These are phyloP conservation scores for Saccharomycopsis sp. DNA, from an alignment of 805 yeast genomes.

Conservation along the genomic window DNA sequence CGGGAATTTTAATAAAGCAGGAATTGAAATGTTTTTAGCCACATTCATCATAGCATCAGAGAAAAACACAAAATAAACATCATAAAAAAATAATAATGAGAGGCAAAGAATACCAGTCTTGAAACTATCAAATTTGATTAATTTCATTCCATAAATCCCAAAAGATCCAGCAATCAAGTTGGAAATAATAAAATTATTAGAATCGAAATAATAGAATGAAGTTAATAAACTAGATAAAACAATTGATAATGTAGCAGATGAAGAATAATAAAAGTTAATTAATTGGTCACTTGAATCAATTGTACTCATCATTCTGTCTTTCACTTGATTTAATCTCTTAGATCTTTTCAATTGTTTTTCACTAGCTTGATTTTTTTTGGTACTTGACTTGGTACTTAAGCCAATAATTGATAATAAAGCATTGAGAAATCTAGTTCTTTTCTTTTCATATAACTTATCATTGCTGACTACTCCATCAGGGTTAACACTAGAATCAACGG, in stretches of 20 bases:
- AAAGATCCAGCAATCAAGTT: slow-evolving; percentile 34
- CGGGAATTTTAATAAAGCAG: slow-evolving; percentile 38
- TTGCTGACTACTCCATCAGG: slow-evolving; percentile 31
- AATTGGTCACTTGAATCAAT: slow-evolving; percentile 25
- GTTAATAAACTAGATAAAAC: slow-evolving; percentile 17
- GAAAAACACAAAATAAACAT: slow-evolving; percentile 56
- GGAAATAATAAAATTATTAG: slow-evolving; percentile 35
- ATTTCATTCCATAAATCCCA: slow-evolving; percentile 34
- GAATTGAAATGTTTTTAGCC: slow-evolving; percentile 44
- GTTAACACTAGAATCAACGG: slow-evolving; percentile 26
- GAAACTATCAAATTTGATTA: slow-evolving; percentile 33
- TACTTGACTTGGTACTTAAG: background rate
- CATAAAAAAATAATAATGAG: slow-evolving; percentile 45
- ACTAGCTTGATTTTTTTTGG: slow-evolving; percentile 1
- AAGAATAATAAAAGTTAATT: slow-evolving; percentile 27
- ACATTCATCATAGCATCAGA: slow-evolving; percentile 53
- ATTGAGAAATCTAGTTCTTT: slow-evolving; percentile 18
- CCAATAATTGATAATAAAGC: background rate
- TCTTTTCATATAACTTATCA: slow-evolving; percentile 24
- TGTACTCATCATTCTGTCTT: background rate
- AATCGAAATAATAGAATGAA: slow-evolving; percentile 20
- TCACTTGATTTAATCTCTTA: slow-evolving; percentile 4
- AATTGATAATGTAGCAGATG: slow-evolving; percentile 23
- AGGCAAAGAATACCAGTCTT: slow-evolving; percentile 36
- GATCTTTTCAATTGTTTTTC: slow-evolving; percentile 4